These are phyloP conservation scores for Calcarisporium arbuscula DNA, from an alignment of 2,329 filamentous ascomycete genomes.

Conservation along the genomic window DNA sequence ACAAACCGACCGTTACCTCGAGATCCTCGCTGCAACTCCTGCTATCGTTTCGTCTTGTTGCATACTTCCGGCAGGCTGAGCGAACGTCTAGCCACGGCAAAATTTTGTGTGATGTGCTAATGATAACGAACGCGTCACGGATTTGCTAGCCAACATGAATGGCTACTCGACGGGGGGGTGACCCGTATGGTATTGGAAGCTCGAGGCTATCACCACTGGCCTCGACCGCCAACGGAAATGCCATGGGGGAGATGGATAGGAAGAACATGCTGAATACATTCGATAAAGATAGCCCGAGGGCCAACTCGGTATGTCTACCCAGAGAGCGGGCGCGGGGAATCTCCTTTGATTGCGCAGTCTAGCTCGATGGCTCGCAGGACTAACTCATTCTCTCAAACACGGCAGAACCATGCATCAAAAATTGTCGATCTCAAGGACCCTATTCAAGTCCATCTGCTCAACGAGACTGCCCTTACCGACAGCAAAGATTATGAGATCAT, in stretches of 20 bases:
- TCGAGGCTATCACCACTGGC: conserved; percentile 24
- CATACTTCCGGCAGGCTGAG: too few species aligned
- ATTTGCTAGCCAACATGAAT: conserved; percentile 28
- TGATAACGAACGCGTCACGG: conserved; percentile 14
- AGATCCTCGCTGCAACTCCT: too few species aligned
- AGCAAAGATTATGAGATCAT: conserved; percentile 80
- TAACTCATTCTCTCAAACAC: too few species aligned
- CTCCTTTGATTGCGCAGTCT: too few species aligned
- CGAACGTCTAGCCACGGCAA: too few species aligned
- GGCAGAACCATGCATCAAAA: too few species aligned
- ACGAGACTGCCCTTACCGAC: conserved; percentile 87
- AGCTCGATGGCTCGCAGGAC: too few species aligned
- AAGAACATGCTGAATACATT: conserved; percentile 48
- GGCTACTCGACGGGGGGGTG: conserved; percentile 27
- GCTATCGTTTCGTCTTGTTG: too few species aligned
- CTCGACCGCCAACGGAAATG: conserved; percentile 37
- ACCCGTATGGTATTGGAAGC: conserved; percentile 28
- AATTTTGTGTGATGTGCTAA: conserved; percentile 14
- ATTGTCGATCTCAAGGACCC: conserved; percentile 60
- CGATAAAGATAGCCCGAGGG: conserved; percentile 46
- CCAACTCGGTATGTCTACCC: conserved; percentile 56
- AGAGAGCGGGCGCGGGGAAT: too few species aligned
- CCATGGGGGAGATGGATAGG: conserved; percentile 53
- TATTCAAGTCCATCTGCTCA: conserved; percentile 84
- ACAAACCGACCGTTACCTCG: too few species aligned